These are phyloP conservation scores for Nemania bipapillata DNA, from an alignment of 2,329 filamentous ascomycete genomes.

Conservation along the genomic window DNA sequence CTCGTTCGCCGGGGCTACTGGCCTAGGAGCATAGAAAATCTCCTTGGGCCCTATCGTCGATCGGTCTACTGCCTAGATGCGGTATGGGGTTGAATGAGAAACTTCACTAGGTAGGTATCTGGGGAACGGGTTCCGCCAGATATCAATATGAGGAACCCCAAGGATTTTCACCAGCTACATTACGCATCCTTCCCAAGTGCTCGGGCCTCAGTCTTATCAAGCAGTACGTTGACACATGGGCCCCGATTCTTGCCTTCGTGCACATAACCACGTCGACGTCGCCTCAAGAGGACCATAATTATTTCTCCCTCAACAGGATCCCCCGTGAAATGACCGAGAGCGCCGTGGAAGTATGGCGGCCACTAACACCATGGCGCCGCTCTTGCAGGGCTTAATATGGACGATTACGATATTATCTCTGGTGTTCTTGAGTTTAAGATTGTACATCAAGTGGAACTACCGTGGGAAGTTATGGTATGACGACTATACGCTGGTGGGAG, in stretches of 20 bases:
- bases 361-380: constrained; percentile 25
- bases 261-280: neutral
- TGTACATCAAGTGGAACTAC: constrained; percentile 36
- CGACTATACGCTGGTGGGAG: constrained; percentile 29
- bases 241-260: neutral
- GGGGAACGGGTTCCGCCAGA: constrained; percentile 17
- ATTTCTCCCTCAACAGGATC: neutral
- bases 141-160: constrained; percentile 25
- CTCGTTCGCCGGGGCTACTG: constrained; percentile 1
- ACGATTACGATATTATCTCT: constrained; percentile 23
- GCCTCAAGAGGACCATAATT: neutral
- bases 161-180: constrained; percentile 9
- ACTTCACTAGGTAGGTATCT: constrained; percentile 1
- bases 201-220: constrained; percentile 1
- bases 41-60: constrained; percentile 8
- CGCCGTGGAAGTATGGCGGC: constrained; percentile 17
- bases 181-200: neutral
- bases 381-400: constrained; percentile 26
- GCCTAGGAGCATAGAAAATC: neutral
- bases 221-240: neutral
- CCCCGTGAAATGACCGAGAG: constrained; percentile 16
- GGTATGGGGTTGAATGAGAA: constrained; percentile 1
- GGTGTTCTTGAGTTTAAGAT: constrained; percentile 17
- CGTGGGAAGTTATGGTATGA: constrained; percentile 32
- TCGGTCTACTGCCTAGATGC: constrained; percentile 8